Evolutionary conservation across 1,139 yeast genomes (phyloP).

Genomic region (Suhomyces yuchorum): DNA sequence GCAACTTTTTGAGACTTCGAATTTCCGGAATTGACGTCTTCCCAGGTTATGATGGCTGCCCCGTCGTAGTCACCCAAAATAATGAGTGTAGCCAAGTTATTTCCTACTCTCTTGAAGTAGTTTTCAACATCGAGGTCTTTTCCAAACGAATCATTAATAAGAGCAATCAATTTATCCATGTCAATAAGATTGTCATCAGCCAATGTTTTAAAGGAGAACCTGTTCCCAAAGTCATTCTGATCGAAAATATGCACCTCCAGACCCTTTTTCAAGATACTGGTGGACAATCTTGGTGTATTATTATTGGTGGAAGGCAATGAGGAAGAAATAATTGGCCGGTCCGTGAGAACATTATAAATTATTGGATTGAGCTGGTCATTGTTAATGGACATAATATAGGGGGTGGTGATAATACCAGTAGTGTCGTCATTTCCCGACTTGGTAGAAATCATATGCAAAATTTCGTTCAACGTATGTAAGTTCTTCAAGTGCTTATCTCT

Average conservation of each 20-base stretch:
- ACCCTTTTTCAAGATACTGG: slow-evolving; percentile 82
- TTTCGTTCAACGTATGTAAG: slow-evolving; percentile 53
- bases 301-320: slow-evolving; percentile 78
- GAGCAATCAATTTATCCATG: slow-evolving; percentile 52
- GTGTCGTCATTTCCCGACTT: slow-evolving; percentile 41
- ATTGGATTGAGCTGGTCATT: slow-evolving; percentile 69
- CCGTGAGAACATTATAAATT: slow-evolving; percentile 85
- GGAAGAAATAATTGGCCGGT: slow-evolving; percentile 88
- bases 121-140: slow-evolving; percentile 62
- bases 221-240: slow-evolving; percentile 28
- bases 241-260: slow-evolving; percentile 59
- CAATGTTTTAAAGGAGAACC: slow-evolving; percentile 48
- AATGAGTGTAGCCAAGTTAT: slow-evolving; percentile 70
- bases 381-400: slow-evolving; percentile 47
- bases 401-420: slow-evolving; percentile 47
- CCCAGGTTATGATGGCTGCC: slow-evolving; percentile 89
- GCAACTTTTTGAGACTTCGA: slow-evolving; percentile 42
- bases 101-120: slow-evolving; percentile 66
- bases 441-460: slow-evolving; percentile 33
- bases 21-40: slow-evolving; percentile 27
- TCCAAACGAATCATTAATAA: slow-evolving; percentile 82
- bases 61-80: slow-evolving; percentile 96
- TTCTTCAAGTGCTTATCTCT: slow-evolving; percentile 59
- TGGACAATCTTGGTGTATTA: slow-evolving; percentile 65
- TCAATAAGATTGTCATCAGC: slow-evolving; percentile 55